These are phyloP conservation scores for Diaporthe humulicola DNA, from an alignment of 2,329 filamentous ascomycete genomes.

Conservation along the genomic window DNA sequence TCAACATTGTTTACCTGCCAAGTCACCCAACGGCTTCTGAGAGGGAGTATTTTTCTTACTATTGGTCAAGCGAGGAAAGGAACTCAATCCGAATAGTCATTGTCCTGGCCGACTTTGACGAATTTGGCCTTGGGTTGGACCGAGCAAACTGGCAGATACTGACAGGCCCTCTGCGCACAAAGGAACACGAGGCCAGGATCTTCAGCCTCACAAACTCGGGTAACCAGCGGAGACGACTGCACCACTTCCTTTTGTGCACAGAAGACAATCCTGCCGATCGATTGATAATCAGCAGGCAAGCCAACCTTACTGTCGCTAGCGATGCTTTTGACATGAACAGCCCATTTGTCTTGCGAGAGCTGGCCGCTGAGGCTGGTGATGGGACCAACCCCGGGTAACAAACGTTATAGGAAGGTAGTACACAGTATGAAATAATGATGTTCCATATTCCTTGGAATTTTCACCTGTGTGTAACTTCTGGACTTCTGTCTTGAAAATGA, in stretches of 20 bases:
- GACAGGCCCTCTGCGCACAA: neutral
- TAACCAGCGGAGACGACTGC: neutral
- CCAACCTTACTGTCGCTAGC: neutral
- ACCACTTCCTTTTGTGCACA: neutral
- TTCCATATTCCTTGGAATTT: neutral
- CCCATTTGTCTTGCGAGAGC: neutral
- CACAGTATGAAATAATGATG: neutral
- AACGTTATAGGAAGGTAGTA: neutral
- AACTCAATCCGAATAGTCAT: neutral
- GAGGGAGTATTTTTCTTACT: neutral
- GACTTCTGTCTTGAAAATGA: neutral
- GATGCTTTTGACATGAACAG: conserved; percentile 13
- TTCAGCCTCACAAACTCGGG: conserved; percentile 9
- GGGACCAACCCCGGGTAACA: neutral
- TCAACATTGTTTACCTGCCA: neutral
- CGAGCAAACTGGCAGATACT: conserved; percentile 2
- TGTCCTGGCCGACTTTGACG: neutral
- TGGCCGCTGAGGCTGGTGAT: neutral
- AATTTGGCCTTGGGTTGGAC: neutral
- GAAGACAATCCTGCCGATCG: conserved; percentile 12
- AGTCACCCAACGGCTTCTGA: neutral
- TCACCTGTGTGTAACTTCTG: too few relatives aligned
- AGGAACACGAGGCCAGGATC: conserved; percentile 4
- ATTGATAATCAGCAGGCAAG: conserved; percentile 9
- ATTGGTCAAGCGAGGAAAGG: neutral